Percentiles rank a stretch among this genome's conserved stretches.
phyloP scores from a whole-genome alignment of 495 filamentous ascomycete genomes.

The Trichoderma parareesei region DNA sequence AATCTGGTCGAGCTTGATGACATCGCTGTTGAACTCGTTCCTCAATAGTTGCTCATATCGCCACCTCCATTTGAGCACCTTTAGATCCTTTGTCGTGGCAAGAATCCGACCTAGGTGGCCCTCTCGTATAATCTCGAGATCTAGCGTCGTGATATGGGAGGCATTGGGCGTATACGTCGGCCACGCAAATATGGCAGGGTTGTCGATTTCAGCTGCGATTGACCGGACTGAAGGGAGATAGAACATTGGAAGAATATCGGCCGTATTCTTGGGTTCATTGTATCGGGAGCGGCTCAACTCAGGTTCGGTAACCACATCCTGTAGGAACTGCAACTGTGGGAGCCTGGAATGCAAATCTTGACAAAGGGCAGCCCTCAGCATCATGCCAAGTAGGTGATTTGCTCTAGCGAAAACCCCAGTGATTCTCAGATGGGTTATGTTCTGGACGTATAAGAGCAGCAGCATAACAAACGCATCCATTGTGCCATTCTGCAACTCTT shows the following conservation, averaged over 20 bases:
- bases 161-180: neutral
- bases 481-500: neutral
- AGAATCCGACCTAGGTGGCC: neutral
- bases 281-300: neutral
- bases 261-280: neutral
- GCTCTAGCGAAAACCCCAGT: neutral
- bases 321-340: neutral
- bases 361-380: conserved; percentile 2
- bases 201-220: neutral
- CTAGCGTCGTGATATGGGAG: neutral
- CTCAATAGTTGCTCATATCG: neutral
- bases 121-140: neutral
- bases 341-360: neutral
- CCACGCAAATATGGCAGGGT: neutral
- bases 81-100: neutral
- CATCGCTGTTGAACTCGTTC: neutral
- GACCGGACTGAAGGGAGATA: neutral
- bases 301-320: neutral
- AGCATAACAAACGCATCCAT: neutral
- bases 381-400: neutral
- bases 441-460: neutral
- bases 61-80: neutral
- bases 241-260: neutral
- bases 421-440: neutral
- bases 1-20: neutral